Evolutionary conservation across 352 stramenopile genomes (phyloP), one percentile per base, ranked within the genome.

Genomic region (Phytophthora agathidicida): DNA sequence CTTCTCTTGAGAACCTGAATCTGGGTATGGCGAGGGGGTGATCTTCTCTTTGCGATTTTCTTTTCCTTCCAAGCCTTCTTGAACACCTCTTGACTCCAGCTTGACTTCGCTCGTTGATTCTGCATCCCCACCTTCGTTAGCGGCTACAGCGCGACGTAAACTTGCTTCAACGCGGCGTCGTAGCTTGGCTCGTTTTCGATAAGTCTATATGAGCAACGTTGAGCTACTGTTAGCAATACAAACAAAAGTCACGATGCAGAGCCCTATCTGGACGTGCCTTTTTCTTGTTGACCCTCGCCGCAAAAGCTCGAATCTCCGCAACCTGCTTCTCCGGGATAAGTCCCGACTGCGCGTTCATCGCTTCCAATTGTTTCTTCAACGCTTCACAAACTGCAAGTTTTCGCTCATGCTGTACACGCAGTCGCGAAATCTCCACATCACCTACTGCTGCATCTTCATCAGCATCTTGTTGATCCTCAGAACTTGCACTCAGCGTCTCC

Each of bases 171-270:
- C 61, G 31, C 66, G 51, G 7, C 56, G 46, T 14, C 39, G 50
- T 37, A 33, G n/a, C 24, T 71, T 71, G 2, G 19, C 46, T 63
- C 61, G 55, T 30, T 72, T 72, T 31, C 66, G 57, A 65, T 75
- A 75, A 7, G 56, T 52, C 66, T 75, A 7, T 14, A 41, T n/a
- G 2, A 44, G 20, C 31, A 53, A 35, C 19, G n/a, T n/a, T n/a
- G n/a, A n/a, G n/a, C n/a, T n/a, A n/a, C n/a, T n/a, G n/a, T n/a
- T n/a, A n/a, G n/a, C n/a, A n/a, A n/a, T 27, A 2, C 19, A 44
- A n/a, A 11, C 7, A 3, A 49, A 30, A 28, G n/a, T 41, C 33
- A 52, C 14, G 17, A 30, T 42, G 7, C 3, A 30, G 5, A 30
- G 5, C 2, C 16, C 1, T 22, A 27, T 14, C 20, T 42, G 9